A percentile compares a stretch with the other conserved stretches of the same genome.
These are phyloP conservation scores for Hura crepitans DNA, from an alignment of 441 rosid genomes.

Conservation along the genomic window DNA sequence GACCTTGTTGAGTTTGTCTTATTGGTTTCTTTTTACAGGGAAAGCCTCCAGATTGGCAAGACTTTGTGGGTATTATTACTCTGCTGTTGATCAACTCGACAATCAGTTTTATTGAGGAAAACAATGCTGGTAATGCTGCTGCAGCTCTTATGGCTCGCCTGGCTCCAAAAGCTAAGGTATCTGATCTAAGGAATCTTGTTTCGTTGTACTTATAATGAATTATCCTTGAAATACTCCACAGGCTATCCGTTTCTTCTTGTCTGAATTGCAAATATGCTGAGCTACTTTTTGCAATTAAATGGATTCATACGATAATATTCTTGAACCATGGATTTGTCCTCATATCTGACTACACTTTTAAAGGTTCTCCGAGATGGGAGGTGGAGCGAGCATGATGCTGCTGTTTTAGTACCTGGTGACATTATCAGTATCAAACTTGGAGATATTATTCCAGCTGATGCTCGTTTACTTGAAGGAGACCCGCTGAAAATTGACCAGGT, in stretches of 20 bases:
- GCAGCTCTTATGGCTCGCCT: constrained; percentile 98
- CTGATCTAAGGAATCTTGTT: neutral
- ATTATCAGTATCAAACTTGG: constrained; percentile 81
- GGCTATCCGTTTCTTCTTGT: too few relatives aligned
- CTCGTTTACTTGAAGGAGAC: constrained; percentile 86
- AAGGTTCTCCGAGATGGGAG: constrained; percentile 93
- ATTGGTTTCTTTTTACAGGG: constrained; percentile 39
- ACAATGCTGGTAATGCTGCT: constrained; percentile 94
- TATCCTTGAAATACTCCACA: too few relatives aligned
- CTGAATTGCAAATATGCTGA: neutral
- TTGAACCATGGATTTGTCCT: constrained; percentile 10
- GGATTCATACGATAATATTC: neutral
- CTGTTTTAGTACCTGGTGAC: constrained; percentile 85
- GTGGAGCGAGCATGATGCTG: constrained; percentile 88
- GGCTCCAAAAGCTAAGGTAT: constrained; percentile 95
- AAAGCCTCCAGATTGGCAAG: constrained; percentile 99
- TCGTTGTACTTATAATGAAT: neutral
- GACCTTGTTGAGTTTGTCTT: neutral
- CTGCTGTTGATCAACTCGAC: constrained; percentile 85
- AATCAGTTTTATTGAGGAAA: constrained; percentile 91
- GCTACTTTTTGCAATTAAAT: too few relatives aligned
- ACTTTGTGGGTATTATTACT: constrained; percentile 84
- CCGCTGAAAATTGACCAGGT: constrained; percentile 94
- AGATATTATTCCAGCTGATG: constrained; percentile 93
- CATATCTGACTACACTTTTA: constrained; percentile 23